Evolutionary conservation across 305 asterid species (phyloP).

Genomic region (Fraxinus sp.): DNA sequence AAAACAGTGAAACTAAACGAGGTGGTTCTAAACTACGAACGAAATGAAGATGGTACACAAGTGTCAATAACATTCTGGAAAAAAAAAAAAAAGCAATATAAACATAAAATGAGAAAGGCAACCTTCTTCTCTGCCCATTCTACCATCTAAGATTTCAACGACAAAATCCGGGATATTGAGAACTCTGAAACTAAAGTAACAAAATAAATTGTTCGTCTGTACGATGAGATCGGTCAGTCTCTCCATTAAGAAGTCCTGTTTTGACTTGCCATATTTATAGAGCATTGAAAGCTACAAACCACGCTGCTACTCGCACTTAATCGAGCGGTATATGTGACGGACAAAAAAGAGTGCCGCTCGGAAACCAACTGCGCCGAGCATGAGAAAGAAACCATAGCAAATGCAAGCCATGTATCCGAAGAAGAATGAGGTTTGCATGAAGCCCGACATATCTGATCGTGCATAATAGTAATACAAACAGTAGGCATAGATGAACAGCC

Average conservation of each 20-base stretch:
- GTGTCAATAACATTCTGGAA: background rate
- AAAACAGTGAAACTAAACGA: background rate
- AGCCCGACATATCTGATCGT: constrained; percentile 76
- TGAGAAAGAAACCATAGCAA: constrained; percentile 75
- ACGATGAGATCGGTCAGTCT: background rate
- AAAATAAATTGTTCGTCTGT: constrained; percentile 1
- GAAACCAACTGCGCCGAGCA: constrained; percentile 78
- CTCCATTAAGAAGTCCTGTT: background rate
- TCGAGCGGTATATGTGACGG: constrained; percentile 65
- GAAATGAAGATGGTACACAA: background rate
- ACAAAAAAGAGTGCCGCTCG: constrained; percentile 75
- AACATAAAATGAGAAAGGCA: background rate
- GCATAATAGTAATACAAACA: constrained; percentile 77
- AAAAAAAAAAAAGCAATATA: background rate
- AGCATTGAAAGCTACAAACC: constrained; percentile 24
- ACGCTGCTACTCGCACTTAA: constrained; percentile 52
- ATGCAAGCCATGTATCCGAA: constrained; percentile 82
- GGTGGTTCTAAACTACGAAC: background rate
- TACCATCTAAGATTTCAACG: background rate
- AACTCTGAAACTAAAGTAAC: constrained; percentile 8
- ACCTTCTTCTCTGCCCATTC: background rate
- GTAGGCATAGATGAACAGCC: constrained; percentile 66
- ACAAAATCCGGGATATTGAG: background rate
- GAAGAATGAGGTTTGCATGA: constrained; percentile 79
- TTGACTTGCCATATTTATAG: background rate